Evolutionary conservation across 768 basidiomycete species (phyloP), one percentile per base, ranked within the genome.

Genomic region (Tylopilus vinaceipallidus): DNA sequence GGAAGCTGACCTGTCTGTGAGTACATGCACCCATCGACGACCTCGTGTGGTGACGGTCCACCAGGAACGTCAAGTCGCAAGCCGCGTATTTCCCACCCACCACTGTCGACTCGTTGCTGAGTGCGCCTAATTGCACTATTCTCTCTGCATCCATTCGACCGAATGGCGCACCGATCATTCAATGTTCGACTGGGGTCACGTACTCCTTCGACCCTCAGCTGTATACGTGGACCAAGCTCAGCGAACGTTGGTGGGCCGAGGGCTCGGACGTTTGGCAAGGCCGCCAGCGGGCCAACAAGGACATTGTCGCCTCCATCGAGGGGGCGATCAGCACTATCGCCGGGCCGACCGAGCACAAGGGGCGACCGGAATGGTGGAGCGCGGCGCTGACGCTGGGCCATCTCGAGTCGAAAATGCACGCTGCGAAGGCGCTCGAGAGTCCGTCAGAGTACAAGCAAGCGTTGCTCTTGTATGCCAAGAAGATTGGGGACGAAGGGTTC

Each of bases 401-500:
- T 69, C 73, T 97, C 50, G 97, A 99, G 73, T 84, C 83, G 42
- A 79, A 83, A 53, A 65, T 97, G 68, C 81, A 84, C 61, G 84
- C 91, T 6, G 81, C 91, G 16, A 78, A 73, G 54, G 64, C 82
- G 41, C 73, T 98, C 30, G 91, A 92, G 19, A 94, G 91, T 61
- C 80, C 82, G n/a, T 68, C 73, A 42, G 97, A 98, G 69, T 97
- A 90, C 69, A 89, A 84, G 65, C 79, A 83, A 59, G 82, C 81
- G 47, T 63, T 98, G 56, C 56, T 84, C 47, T 56, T 81, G 56
- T 98, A 97, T 65, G 86, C 91, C 32, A 88, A 81, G 73, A 84
- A 82, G 70, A 74, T 98, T 35, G 91, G 88, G 30, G 91, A 97
- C 55, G 93, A 95, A 65, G 93, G 88, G 0, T 93, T 92, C 65